Conservation (phyloP, 495 filamentous ascomycete genomes). For the Trichoderma erinaceum region DNA sequence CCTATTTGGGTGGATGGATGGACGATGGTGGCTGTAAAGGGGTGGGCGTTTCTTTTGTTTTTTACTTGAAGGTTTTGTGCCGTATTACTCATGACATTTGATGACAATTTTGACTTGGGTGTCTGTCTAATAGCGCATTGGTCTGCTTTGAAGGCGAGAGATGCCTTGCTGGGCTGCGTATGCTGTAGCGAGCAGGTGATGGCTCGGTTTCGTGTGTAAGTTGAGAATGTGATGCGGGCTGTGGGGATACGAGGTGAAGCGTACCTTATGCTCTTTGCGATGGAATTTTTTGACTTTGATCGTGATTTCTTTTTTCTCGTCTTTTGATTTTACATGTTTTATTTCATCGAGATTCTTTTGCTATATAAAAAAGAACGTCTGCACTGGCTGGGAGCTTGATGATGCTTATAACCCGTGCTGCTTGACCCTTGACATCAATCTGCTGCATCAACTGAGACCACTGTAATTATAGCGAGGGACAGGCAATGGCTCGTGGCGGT, state of each 20-base stretch:
- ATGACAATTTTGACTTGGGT: too few relatives aligned
- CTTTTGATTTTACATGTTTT: neutral
- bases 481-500: constrained; percentile 1
- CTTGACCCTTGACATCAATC: neutral
- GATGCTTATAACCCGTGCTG: neutral
- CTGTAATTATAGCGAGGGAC: constrained; percentile 9
- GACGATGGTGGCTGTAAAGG: too few relatives aligned
- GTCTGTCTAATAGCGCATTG: too few relatives aligned
- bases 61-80: too few relatives aligned
- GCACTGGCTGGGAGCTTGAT: neutral
- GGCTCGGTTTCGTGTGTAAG: neutral
- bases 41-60: too few relatives aligned
- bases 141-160: too few relatives aligned
- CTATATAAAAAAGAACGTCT: neutral
- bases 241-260: neutral
- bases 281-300: neutral
- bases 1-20: too few relatives aligned
- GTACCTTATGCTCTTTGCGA: neutral
- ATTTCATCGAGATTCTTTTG: neutral
- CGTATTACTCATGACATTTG: too few relatives aligned
- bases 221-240: constrained; percentile 1
- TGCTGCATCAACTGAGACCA: neutral
- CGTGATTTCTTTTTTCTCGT: neutral
- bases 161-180: too few relatives aligned
- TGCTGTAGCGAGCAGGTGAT: neutral